Base-by-base conservation (phyloP, 1,284 basidiomycete genomes). In the Ustilago loliicola region DNA sequence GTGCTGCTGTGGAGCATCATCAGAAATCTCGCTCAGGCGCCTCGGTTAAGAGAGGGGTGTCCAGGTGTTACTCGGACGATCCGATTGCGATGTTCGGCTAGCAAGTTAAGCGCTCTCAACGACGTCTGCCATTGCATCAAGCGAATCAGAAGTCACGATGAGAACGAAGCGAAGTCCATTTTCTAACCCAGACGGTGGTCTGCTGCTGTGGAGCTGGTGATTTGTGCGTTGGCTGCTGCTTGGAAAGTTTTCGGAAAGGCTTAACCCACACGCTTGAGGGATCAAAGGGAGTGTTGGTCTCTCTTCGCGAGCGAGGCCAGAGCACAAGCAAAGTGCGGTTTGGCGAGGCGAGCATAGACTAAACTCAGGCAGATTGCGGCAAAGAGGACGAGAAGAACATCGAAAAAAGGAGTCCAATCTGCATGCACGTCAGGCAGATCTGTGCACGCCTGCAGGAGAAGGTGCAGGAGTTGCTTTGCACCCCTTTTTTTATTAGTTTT, bases 361-460 rank as follows among this genome's bases (percentile, higher is more conserved):
- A 17, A 30, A 19, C n/a, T 9, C 27, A 21, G 25, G 23, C 13
- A 34, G 23, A 34, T n/a, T n/a, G 48, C 36, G 51, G 21, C 51
- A 62, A 55, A 45, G 23, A 29, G 38, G 23, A 17, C 40, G n/a
- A 47, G 38, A 47, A 62, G 56, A 54, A 69, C 17, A 29, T 53
- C 38, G 11, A 34, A 34, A 34, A 34, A 34, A 34, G 11, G 32
- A 36, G 42, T 32, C 19, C 40, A 54, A 29, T 9, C 50, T 66
- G 57, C 51, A 66, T 72, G 70, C 65, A 72, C 51, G 45, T 56
- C 34, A 40, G 38, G 71, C 65, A 73, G 71, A 73, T 73, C 71
- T 63, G 71, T 64, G 71, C 71, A 67, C 59, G 71, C 71, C 61
- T 68, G 71, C 65, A 67, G 61, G 42, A 59, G 50, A 17, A n/a